Conservation (phyloP, 2,329 filamentous ascomycete genomes). For the Pestalotiopsis sp. region DNA sequence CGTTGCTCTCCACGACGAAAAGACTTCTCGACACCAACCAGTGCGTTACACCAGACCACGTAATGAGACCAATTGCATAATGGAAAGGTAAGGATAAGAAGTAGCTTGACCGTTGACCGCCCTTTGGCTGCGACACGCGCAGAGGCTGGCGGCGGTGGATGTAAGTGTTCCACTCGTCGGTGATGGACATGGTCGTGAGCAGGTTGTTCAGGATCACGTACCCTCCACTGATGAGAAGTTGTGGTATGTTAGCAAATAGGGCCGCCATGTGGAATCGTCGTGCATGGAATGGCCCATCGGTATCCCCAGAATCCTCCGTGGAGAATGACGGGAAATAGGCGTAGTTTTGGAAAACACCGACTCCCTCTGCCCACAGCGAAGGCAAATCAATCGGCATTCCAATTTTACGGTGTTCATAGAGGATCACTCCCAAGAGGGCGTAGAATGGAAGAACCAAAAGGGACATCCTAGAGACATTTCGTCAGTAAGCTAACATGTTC, state of each 20-base stretch:
- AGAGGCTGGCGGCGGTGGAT: background rate
- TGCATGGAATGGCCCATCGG: background rate
- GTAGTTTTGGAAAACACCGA: background rate
- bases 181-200: background rate
- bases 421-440: background rate
- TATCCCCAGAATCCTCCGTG: background rate
- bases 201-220: slow-evolving; percentile 7
- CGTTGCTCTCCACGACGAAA: slow-evolving; percentile 10
- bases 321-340: background rate
- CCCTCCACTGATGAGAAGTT: slow-evolving; percentile 5
- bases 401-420: background rate
- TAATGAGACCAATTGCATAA: background rate
- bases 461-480: background rate
- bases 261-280: background rate
- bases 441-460: background rate
- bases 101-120: slow-evolving; percentile 10
- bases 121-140: slow-evolving; percentile 8
- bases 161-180: slow-evolving; percentile 6
- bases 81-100: slow-evolving; percentile 7
- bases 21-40: slow-evolving; percentile 12
- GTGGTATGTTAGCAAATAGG: background rate
- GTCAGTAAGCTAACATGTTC: background rate
- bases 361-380: background rate
- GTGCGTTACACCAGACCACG: background rate
- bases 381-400: background rate